These are phyloP conservation scores for Adansonia madagascariensis DNA, from an alignment of 441 rosid genomes.

Conservation along the genomic window DNA sequence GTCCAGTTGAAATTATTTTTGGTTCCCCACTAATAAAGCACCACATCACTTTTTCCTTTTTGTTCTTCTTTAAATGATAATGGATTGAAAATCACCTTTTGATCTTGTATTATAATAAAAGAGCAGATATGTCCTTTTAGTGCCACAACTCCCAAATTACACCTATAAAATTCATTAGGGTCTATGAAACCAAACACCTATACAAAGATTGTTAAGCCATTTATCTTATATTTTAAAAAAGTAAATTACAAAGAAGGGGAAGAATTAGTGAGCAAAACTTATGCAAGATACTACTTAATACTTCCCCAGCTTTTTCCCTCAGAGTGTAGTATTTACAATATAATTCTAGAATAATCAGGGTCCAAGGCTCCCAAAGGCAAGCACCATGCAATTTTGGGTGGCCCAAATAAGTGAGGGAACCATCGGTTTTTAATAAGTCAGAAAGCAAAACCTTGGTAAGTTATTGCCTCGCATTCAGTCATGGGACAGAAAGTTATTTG, in stretches of 20 bases:
- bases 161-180: too few species aligned
- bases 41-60: too few species aligned
- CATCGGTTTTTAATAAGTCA: not conserved
- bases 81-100: too few species aligned
- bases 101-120: too few species aligned
- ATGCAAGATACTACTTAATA: not conserved
- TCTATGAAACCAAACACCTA: too few species aligned
- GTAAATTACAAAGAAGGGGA: too few species aligned
- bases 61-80: too few species aligned
- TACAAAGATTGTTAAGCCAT: too few species aligned
- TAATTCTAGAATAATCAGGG: not conserved
- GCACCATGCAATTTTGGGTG: not conserved
- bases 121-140: too few species aligned
- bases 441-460: not conserved
- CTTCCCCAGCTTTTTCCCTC: not conserved
- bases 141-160: too few species aligned
- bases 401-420: not conserved
- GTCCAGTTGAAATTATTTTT: not conserved
- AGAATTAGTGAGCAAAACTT: not conserved
- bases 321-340: not conserved
- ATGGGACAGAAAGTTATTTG: not conserved
- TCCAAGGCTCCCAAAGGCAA: not conserved
- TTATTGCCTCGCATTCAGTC: not conserved
- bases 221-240: too few species aligned
- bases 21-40: too few species aligned